A percentile compares a stretch with the other conserved stretches of the same genome.
These are phyloP conservation scores for Bathelium albidoporum DNA, from an alignment of 495 filamentous ascomycete species.

Conservation along the genomic window DNA sequence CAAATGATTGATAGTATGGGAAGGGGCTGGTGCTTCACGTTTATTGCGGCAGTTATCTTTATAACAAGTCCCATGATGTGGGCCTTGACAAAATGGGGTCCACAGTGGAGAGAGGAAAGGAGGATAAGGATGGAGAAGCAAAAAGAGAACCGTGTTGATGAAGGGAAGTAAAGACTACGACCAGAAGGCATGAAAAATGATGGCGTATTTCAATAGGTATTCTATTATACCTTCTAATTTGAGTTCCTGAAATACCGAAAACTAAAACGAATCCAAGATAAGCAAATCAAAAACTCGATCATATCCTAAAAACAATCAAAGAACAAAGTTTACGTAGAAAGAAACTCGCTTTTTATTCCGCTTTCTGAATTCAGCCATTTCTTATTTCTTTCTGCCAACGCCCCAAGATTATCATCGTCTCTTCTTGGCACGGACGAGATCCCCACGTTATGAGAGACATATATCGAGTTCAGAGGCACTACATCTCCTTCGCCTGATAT, in stretches of 20 bases:
- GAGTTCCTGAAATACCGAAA: too few species aligned
- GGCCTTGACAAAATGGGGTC: conserved; percentile 36
- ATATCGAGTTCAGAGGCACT: neutral
- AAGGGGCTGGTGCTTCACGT: conserved; percentile 58
- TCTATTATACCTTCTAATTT: too few species aligned
- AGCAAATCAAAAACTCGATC: too few species aligned
- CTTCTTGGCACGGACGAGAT: neutral
- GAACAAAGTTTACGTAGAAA: too few species aligned
- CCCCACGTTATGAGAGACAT: neutral
- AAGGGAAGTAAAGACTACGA: too few species aligned
- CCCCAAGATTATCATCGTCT: neutral
- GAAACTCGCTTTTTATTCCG: too few species aligned
- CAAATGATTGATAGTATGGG: conserved; percentile 59
- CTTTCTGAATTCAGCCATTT: neutral
- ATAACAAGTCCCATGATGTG: conserved; percentile 44
- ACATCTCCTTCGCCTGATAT: neutral
- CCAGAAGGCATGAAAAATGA: too few species aligned
- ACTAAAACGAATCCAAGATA: too few species aligned
- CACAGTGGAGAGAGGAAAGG: conserved; percentile 40
- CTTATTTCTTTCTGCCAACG: neutral
- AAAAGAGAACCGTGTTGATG: too few species aligned
- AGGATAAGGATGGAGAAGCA: conserved; percentile 29
- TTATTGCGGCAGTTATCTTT: conserved; percentile 48
- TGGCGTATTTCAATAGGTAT: too few species aligned
- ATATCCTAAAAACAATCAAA: too few species aligned